A percentile compares a stretch with the other conserved stretches of the same genome.
Conservation (phyloP, 495 filamentous ascomycete species). For the Aspergillus sparsus region DNA sequence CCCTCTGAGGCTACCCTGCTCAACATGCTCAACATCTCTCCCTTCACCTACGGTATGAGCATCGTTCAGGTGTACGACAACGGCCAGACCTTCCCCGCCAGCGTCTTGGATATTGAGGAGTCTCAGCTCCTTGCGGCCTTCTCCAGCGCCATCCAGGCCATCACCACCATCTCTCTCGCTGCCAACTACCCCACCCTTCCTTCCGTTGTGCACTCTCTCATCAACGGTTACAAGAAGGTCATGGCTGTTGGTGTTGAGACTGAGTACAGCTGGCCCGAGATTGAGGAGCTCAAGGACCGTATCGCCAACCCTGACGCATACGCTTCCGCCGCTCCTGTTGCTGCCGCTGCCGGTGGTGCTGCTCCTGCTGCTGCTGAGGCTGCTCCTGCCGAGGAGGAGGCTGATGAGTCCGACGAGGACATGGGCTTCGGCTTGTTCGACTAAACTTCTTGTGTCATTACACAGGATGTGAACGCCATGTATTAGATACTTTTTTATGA, state of each 20-base stretch:
- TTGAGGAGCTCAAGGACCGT: conserved; percentile 96
- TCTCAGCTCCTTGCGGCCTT: conserved; percentile 85
- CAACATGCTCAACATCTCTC: conserved; percentile 99
- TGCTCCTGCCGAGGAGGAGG: conserved; percentile 55
- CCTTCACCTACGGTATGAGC: conserved; percentile 99
- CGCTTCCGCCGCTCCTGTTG: conserved; percentile 73
- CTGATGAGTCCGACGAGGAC: conserved; percentile 51
- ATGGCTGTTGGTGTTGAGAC: conserved; percentile 87
- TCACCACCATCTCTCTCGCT: conserved; percentile 87
- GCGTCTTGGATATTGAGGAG: conserved; percentile 90
- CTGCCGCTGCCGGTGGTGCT: conserved; percentile 46
- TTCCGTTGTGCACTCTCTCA: conserved; percentile 87
- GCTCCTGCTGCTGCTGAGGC: conserved; percentile 55
- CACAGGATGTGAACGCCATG: conserved; percentile 42
- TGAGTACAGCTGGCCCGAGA: conserved; percentile 92
- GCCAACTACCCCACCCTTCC: conserved; percentile 95
- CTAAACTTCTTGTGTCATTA: conserved; percentile 42
- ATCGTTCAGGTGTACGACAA: conserved; percentile 94
- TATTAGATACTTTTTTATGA: conserved; percentile 44
- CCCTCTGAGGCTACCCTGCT: conserved; percentile 97
- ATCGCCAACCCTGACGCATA: conserved; percentile 98
- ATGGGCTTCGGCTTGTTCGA: conserved; percentile 62
- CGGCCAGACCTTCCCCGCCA: conserved; percentile 83
- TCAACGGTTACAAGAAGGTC: conserved; percentile 98
- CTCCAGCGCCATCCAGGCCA: conserved; percentile 77